Evolutionary conservation across 1,284 basidiomycete species (phyloP).

Genomic region (Cutaneotrichosporon dermatis): DNA sequence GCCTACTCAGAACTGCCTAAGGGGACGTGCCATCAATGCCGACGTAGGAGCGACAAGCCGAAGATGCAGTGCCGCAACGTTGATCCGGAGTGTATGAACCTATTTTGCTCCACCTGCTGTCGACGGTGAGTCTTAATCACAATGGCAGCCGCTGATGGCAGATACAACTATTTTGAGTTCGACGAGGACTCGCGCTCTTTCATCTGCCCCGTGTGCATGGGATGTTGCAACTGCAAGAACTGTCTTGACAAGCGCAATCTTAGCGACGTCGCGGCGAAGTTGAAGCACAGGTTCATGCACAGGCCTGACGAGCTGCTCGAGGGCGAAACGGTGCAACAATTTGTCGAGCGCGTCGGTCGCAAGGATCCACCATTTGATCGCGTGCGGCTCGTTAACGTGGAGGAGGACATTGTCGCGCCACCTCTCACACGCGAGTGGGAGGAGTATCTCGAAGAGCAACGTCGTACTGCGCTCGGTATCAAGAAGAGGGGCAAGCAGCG

Average conservation of each 20-base stretch:
- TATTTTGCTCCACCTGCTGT: conserved; percentile 42
- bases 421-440: conserved; percentile 23
- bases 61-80: conserved; percentile 45
- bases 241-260: conserved; percentile 39
- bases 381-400: conserved; percentile 32
- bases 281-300: neutral
- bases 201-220: conserved; percentile 43
- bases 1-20: conserved; percentile 24
- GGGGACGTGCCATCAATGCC: conserved; percentile 44
- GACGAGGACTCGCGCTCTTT: conserved; percentile 40
- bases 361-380: conserved; percentile 31
- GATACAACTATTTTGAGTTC: conserved; percentile 44
- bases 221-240: conserved; percentile 39
- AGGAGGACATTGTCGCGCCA: conserved; percentile 28
- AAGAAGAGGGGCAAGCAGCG: neutral
- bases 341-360: conserved; percentile 23
- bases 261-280: conserved; percentile 24
- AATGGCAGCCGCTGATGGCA: conserved; percentile 8
- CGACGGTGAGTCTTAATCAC: conserved; percentile 26
- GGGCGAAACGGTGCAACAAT: conserved; percentile 28
- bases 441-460: conserved; percentile 8
- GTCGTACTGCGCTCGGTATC: neutral
- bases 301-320: neutral
- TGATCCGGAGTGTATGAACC: conserved; percentile 28
- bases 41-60: conserved; percentile 31